These are phyloP conservation scores for Backusella mclennaniae DNA, from an alignment of 192 early-diverging fungal species.

Conservation along the genomic window DNA sequence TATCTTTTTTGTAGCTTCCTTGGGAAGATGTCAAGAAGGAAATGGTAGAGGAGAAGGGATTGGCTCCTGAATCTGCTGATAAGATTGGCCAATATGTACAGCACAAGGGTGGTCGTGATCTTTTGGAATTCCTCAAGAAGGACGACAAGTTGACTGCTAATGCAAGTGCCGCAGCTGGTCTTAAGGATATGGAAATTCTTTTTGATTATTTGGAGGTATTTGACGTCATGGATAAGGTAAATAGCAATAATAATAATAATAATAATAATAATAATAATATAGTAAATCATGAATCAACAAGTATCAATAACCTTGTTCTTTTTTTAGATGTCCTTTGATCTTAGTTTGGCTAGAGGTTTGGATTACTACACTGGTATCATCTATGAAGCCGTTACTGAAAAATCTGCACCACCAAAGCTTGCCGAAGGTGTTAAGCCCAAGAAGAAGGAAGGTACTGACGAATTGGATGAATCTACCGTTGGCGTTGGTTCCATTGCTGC, in stretches of 20 bases:
- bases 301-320: background rate
- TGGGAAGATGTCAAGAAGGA: slow-evolving; percentile 94
- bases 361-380: slow-evolving; percentile 99
- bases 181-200: slow-evolving; percentile 84
- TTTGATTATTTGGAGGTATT: slow-evolving; percentile 86
- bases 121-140: slow-evolving; percentile 69
- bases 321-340: slow-evolving; percentile 80
- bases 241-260: slow-evolving; percentile 35
- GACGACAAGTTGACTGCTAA: slow-evolving; percentile 67
- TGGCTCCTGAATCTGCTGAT: slow-evolving; percentile 78
- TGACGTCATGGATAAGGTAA: slow-evolving; percentile 46
- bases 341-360: slow-evolving; percentile 93
- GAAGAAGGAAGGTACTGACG: slow-evolving; percentile 50
- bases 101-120: slow-evolving; percentile 72
- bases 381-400: slow-evolving; percentile 87
- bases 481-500: slow-evolving; percentile 96
- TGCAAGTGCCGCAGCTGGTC: slow-evolving; percentile 69
- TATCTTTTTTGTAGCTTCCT: slow-evolving; percentile 47
- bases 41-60: slow-evolving; percentile 92
- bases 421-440: slow-evolving; percentile 44
- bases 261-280: slow-evolving; percentile 10
- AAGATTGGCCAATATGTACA: slow-evolving; percentile 91
- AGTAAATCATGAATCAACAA: background rate
- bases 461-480: slow-evolving; percentile 70
- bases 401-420: slow-evolving; percentile 46